Evolutionary conservation across 768 basidiomycete species (phyloP).

Genomic region (Boletus pseudo-olivaceus): DNA sequence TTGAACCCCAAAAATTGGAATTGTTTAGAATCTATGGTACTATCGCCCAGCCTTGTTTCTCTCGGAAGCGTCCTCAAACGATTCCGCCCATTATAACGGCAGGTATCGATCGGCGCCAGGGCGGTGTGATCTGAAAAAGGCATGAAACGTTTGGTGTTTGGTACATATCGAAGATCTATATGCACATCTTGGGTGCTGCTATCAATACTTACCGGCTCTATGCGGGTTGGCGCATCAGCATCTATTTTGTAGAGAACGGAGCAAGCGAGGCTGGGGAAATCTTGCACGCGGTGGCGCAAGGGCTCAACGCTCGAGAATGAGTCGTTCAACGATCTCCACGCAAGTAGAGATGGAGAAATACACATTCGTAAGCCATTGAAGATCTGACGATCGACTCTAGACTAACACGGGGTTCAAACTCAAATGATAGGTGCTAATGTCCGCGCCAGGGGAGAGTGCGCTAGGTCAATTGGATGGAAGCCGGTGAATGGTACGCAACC

Average conservation of each 20-base stretch:
- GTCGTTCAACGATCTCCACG: conserved; percentile 42
- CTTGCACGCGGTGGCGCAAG: conserved; percentile 37
- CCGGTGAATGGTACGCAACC: conserved; percentile 33
- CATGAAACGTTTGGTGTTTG: conserved; percentile 55
- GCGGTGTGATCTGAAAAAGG: conserved; percentile 54
- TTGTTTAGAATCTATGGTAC: conserved; percentile 52
- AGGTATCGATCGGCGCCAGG: conserved; percentile 44
- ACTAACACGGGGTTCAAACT: conserved; percentile 4
- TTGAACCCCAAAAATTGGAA: background rate
- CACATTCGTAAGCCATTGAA: background rate
- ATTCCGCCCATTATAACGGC: conserved; percentile 48
- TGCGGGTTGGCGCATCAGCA: conserved; percentile 37
- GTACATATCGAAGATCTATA: conserved; percentile 55
- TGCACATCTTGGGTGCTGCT: conserved; percentile 39
- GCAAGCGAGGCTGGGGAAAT: conserved; percentile 46
- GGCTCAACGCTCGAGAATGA: conserved; percentile 26
- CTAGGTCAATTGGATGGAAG: background rate
- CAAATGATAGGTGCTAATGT: background rate
- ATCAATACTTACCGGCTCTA: conserved; percentile 16
- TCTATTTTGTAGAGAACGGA: conserved; percentile 52
- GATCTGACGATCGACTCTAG: background rate
- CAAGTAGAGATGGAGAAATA: background rate
- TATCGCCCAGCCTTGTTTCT: conserved; percentile 46
- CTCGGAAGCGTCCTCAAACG: conserved; percentile 47
- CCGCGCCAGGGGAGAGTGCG: conserved; percentile 7